Conservation (phyloP, 805 yeast species). For the Suhomyces tanzawaensis region DNA sequence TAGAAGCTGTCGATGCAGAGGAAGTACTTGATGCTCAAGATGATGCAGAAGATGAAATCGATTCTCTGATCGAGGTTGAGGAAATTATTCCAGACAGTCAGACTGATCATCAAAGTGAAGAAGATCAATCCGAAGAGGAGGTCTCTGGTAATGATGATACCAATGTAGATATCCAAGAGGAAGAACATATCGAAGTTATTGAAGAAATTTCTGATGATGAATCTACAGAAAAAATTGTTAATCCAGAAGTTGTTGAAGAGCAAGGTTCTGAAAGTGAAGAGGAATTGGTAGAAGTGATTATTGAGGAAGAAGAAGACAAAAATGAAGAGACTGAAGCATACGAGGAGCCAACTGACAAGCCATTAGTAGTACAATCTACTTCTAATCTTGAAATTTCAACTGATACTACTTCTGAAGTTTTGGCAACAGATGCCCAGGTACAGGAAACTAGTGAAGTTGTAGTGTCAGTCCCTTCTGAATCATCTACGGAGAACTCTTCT, state of each 20-base stretch:
- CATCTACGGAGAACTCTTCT: too few species aligned
- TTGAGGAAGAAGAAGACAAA: background rate
- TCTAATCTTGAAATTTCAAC: background rate
- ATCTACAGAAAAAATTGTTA: background rate
- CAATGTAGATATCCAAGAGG: background rate
- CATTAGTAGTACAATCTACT: background rate
- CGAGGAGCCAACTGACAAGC: too few species aligned
- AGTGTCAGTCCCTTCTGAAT: too few species aligned
- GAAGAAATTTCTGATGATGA: constrained; percentile 5
- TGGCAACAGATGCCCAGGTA: background rate
- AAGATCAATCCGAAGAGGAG: background rate
- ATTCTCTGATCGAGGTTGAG: too few species aligned
- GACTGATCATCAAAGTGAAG: too few species aligned
- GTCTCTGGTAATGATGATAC: background rate
- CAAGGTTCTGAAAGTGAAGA: constrained; percentile 1
- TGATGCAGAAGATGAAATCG: constrained; percentile 8
- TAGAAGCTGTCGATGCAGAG: background rate
- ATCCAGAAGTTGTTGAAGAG: background rate
- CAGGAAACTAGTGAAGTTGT: background rate
- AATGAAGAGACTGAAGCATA: background rate
- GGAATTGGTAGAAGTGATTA: background rate
- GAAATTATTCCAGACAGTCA: too few species aligned
- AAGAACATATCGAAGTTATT: background rate
- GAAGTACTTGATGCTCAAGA: constrained; percentile 5
- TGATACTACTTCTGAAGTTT: background rate